Evolutionary conservation across 2,329 filamentous ascomycete species (phyloP).

Genomic region (Calonectria pseudoturangicola): DNA sequence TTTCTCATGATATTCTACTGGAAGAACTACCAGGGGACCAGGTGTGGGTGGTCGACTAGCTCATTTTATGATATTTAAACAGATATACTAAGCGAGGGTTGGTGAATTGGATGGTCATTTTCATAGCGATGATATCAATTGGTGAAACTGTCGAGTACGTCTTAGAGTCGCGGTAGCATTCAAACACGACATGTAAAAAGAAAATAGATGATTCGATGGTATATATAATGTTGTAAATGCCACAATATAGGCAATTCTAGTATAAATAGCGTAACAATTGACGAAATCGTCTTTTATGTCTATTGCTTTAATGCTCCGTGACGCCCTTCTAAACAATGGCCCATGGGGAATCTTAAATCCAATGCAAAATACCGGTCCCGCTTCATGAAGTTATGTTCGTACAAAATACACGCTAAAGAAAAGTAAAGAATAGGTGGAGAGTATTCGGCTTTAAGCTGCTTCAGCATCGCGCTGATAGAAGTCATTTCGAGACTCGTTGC

Average conservation of each 20-base stretch:
- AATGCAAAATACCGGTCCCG: not conserved
- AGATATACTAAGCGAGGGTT: not conserved
- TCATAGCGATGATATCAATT: no score
- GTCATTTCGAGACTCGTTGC: conserved; percentile 30
- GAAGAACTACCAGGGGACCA: not conserved
- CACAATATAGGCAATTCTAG: not conserved
- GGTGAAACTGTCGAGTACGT: no score
- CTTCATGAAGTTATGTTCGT: not conserved
- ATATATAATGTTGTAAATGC: no score
- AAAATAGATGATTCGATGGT: no score
- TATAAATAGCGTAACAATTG: not conserved
- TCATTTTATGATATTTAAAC: not conserved
- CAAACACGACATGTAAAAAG: no score
- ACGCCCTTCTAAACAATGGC: not conserved
- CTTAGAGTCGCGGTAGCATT: no score
- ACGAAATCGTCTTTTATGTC: not conserved
- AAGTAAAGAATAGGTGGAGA: not conserved
- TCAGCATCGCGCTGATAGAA: conserved; percentile 48
- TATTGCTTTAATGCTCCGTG: not conserved
- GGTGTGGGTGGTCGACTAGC: not conserved
- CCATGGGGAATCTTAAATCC: conserved; percentile 9
- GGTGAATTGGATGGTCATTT: not conserved
- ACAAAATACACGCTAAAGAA: not conserved
- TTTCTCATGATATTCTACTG: conserved; percentile 14
- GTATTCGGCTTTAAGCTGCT: conserved; percentile 33